Percentiles rank a stretch among this genome's conserved stretches.
phyloP scores from a whole-genome alignment of 495 filamentous ascomycete species.

The Tuber calosporum region DNA sequence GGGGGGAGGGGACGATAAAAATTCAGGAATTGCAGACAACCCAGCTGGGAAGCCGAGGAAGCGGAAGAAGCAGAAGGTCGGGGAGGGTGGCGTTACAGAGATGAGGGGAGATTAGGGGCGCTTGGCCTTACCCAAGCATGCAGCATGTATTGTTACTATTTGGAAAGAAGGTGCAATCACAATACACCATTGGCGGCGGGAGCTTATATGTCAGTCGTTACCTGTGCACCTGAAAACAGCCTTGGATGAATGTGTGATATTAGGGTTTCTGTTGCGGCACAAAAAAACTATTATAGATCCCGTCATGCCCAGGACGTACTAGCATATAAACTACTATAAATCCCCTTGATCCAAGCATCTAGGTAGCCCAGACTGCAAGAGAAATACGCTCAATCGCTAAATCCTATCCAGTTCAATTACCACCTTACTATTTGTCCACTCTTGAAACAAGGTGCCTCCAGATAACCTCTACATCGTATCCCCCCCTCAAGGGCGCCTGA shows the following conservation, averaged over 20 bases:
- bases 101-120: background rate
- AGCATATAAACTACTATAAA: background rate
- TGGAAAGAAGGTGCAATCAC: background rate
- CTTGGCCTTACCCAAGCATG: background rate
- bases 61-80: conserved; percentile 10
- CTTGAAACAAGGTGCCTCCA: background rate
- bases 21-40: background rate
- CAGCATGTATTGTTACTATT: background rate
- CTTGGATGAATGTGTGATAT: background rate
- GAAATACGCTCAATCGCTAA: background rate
- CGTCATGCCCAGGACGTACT: background rate
- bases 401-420: background rate
- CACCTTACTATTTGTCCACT: background rate
- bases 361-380: background rate
- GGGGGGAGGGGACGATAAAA: background rate
- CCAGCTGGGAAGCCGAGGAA: background rate
- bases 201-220: background rate
- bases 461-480: background rate
- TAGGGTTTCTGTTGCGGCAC: background rate
- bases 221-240: background rate
- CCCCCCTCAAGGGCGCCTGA: conserved; percentile 10
- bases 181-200: background rate
- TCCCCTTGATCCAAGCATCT: background rate
- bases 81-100: conserved; percentile 2
- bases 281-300: background rate